Percentiles rank a stretch among this genome's conserved stretches.
phyloP scores from a whole-genome alignment of 2,329 filamentous ascomycete genomes.

The Trichoderma citrinoviride region DNA sequence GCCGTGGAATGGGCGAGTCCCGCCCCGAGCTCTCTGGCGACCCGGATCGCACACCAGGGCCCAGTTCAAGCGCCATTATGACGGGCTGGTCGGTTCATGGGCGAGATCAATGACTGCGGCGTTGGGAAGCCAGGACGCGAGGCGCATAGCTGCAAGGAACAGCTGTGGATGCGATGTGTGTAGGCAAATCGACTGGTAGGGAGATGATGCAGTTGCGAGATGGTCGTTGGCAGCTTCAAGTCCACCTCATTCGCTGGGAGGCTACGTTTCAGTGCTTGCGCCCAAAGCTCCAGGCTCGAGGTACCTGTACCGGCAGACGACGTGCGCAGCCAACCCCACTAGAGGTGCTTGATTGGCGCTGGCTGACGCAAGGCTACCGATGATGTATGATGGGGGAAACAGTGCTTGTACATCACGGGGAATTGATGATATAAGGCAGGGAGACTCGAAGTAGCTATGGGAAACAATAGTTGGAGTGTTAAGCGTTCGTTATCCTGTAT shows the following conservation, averaged over 20 bases:
- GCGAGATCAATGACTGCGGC: slow-evolving; percentile 9
- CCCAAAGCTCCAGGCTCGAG: not conserved
- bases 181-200: too few species aligned
- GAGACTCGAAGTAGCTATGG: too few species aligned
- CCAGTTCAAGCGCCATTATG: slow-evolving; percentile 64
- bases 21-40: slow-evolving; percentile 85
- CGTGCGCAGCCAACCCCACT: slow-evolving; percentile 11
- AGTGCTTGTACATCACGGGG: too few species aligned
- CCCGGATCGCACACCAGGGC: slow-evolving; percentile 53
- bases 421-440: too few species aligned
- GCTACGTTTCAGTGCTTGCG: slow-evolving; percentile 23
- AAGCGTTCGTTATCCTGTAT: too few species aligned
- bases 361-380: slow-evolving; percentile 5
- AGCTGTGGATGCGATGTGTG: not conserved
- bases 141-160: slow-evolving; percentile 18
- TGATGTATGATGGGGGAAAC: not conserved
- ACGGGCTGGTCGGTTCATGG: slow-evolving; percentile 26
- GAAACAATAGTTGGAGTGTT: too few species aligned
- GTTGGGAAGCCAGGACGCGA: not conserved
- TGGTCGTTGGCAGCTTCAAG: not conserved
- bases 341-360: slow-evolving; percentile 17
- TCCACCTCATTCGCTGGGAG: slow-evolving; percentile 3
- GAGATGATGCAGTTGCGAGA: not conserved
- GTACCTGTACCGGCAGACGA: not conserved
- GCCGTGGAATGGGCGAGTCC: slow-evolving; percentile 69